phyloP scores from a whole-genome alignment of 2,329 filamentous ascomycete genomes.

The Helicocarpus griseus region DNA sequence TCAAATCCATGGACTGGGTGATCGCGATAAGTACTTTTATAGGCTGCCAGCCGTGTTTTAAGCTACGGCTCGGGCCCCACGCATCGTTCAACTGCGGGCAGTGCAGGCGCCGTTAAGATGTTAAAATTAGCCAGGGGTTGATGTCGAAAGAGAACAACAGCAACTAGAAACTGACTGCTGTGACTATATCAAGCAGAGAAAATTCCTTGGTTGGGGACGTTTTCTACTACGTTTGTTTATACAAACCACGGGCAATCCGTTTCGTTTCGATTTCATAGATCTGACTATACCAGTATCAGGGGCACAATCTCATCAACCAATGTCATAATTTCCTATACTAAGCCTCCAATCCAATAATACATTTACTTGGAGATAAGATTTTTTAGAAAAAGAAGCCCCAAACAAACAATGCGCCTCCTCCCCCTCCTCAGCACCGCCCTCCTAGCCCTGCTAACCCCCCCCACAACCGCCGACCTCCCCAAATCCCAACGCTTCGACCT shows the following conservation, averaged over 20 bases:
- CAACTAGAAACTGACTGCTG: background rate
- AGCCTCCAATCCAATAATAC: background rate
- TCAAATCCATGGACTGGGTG: no score
- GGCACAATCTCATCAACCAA: background rate
- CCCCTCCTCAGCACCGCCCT: background rate
- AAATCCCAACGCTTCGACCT: slow-evolving; percentile 12
- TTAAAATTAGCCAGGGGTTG: background rate
- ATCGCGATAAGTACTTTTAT: no score
- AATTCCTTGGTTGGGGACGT: no score
- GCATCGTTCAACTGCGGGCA: background rate
- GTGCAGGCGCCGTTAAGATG: background rate
- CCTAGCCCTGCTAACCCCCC: background rate
- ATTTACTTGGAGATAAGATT: no score
- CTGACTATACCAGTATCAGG: no score
- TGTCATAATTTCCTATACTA: background rate
- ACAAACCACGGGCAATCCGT: background rate
- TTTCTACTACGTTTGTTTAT: no score
- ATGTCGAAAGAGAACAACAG: background rate
- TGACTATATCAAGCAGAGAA: background rate
- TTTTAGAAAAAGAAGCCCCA: background rate
- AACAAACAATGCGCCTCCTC: background rate
- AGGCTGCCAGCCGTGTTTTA: no score
- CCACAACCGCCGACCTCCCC: background rate
- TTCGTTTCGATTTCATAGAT: background rate
- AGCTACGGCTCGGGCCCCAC: background rate